Evolutionary conservation across 345 rosid genomes (phyloP).

Genomic region (Eucalyptus globulus): DNA sequence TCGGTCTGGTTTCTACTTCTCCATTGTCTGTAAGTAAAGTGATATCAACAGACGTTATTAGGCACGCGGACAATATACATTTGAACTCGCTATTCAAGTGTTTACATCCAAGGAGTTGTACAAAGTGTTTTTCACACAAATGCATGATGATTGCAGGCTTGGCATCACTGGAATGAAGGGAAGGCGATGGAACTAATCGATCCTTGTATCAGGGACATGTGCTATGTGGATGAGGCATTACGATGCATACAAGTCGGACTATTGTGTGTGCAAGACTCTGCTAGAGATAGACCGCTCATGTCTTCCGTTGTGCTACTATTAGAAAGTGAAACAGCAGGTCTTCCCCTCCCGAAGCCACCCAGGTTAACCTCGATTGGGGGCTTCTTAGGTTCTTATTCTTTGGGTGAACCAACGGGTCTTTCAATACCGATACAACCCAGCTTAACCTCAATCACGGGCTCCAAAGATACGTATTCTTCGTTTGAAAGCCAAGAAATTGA

Average conservation of each 20-base stretch:
- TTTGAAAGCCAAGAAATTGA: background rate
- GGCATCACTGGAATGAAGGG: slow-evolving; percentile 62
- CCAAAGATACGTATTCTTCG: background rate
- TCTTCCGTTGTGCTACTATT: slow-evolving; percentile 47
- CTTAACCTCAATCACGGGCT: background rate
- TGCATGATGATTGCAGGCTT: slow-evolving; percentile 33
- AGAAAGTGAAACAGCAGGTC: slow-evolving; percentile 50
- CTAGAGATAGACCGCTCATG: slow-evolving; percentile 63
- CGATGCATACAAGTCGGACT: slow-evolving; percentile 79
- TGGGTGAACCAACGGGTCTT: background rate
- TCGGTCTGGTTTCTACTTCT: background rate
- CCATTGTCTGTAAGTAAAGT: background rate
- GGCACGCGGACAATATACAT: background rate
- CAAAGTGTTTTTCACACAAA: background rate
- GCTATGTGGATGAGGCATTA: slow-evolving; percentile 24
- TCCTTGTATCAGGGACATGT: slow-evolving; percentile 24
- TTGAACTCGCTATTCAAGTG: background rate
- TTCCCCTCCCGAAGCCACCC: slow-evolving; percentile 48
- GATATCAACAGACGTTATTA: background rate
- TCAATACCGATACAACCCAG: background rate
- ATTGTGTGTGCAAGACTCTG: slow-evolving; percentile 73
- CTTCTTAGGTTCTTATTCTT: slow-evolving; percentile 15
- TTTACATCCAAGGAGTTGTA: background rate
- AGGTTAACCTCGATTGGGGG: slow-evolving; percentile 36
- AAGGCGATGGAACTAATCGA: slow-evolving; percentile 59